A percentile compares a stretch with the other conserved stretches of the same genome.
These are phyloP conservation scores for Favolaschia claudopus DNA, from an alignment of 768 basidiomycete genomes.

Conservation along the genomic window DNA sequence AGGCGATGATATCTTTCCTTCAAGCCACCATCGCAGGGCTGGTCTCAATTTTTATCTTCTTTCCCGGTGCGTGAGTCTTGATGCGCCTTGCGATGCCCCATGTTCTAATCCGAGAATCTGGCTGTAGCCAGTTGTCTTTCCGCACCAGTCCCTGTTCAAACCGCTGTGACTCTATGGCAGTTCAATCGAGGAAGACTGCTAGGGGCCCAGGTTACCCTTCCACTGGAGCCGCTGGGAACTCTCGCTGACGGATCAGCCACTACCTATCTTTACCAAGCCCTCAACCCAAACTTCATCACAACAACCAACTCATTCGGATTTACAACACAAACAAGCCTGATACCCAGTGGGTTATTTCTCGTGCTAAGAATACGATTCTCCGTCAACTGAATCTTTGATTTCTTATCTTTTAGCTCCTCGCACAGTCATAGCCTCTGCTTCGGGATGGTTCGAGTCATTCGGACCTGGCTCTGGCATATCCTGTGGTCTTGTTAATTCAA, in stretches of 20 bases:
- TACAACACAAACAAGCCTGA: neutral
- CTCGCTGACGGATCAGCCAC: neutral
- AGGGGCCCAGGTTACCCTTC: neutral
- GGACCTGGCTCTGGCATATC: neutral
- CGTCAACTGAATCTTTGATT: no score
- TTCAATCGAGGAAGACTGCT: neutral
- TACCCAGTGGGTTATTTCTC: neutral
- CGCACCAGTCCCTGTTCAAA: no score
- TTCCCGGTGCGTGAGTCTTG: no score
- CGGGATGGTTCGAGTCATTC: constrained; percentile 4
- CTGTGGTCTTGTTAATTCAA: neutral
- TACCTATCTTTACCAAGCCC: constrained; percentile 1
- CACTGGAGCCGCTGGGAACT: neutral
- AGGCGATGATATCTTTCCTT: no score
- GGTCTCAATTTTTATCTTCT: no score
- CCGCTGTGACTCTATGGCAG: constrained; percentile 10
- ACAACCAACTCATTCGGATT: neutral
- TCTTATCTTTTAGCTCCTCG: neutral
- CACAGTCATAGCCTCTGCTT: constrained; percentile 4
- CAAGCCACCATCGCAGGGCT: no score
- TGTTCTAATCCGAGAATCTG: no score
- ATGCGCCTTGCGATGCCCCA: no score
- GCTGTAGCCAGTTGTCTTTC: no score
- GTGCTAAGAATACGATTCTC: no score
- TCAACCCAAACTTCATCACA: neutral